Percentiles rank a stretch among this genome's conserved stretches.
These are phyloP conservation scores for Tylopilus vinaceipallidus DNA, from an alignment of 768 basidiomycete genomes.

Conservation along the genomic window DNA sequence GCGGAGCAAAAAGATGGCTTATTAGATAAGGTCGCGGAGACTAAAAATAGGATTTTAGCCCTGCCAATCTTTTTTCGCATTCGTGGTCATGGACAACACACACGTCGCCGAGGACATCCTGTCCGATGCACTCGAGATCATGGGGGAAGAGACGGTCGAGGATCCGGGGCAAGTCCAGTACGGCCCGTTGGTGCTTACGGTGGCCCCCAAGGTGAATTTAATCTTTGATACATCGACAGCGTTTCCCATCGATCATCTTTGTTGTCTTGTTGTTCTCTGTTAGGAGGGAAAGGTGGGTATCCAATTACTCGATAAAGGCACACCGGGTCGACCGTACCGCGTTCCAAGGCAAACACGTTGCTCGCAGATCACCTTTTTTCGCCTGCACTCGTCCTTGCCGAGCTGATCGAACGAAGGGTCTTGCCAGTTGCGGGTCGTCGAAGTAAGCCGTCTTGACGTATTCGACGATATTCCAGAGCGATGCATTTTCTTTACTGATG, in stretches of 20 bases:
- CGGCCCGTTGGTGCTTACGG: conserved; percentile 51
- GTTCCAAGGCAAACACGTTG: conserved; percentile 59
- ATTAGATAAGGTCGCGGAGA: conserved; percentile 21
- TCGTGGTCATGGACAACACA: conserved; percentile 3
- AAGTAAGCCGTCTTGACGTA: conserved; percentile 32
- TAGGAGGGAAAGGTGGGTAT: conserved; percentile 60
- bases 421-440: conserved; percentile 41
- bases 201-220: conserved; percentile 54
- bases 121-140: conserved; percentile 49
- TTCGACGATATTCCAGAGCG: background rate
- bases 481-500: background rate
- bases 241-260: background rate
- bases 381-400: conserved; percentile 63
- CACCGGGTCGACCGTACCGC: background rate
- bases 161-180: conserved; percentile 49
- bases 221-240: background rate
- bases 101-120: conserved; percentile 46
- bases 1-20: conserved; percentile 7
- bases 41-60: conserved; percentile 8
- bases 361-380: conserved; percentile 75
- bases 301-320: conserved; percentile 5
- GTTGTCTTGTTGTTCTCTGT: background rate
- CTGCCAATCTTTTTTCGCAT: background rate
- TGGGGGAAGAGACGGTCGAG: conserved; percentile 43
- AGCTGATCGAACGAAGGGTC: conserved; percentile 57